phyloP scores from a whole-genome alignment of 164 flowering plant species.

The Annona squamosa region DNA sequence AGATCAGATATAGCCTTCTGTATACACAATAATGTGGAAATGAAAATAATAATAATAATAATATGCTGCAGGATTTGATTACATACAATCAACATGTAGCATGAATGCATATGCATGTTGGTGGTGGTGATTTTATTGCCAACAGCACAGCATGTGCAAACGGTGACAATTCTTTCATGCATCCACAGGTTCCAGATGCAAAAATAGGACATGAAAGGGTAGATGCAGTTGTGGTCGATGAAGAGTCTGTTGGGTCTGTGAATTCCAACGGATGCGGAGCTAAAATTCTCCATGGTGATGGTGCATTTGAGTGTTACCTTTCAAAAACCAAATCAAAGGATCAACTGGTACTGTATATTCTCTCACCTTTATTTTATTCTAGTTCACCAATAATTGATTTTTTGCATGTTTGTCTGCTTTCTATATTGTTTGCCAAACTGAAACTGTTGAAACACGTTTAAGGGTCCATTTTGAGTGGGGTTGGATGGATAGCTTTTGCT shows the following conservation, averaged over 20 bases:
- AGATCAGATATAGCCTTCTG: not conserved
- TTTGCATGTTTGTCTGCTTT: too few relatives aligned
- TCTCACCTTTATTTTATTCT: not conserved
- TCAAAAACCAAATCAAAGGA: conserved; percentile 40
- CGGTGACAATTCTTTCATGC: not conserved
- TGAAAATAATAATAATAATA: too few relatives aligned
- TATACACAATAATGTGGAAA: not conserved
- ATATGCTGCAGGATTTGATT: not conserved
- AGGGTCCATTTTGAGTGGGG: too few relatives aligned
- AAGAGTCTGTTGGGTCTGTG: conserved; percentile 66
- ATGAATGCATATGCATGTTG: not conserved
- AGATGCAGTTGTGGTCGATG: conserved; percentile 91
- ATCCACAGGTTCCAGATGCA: conserved; percentile 71
- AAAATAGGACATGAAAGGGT: conserved; percentile 65
- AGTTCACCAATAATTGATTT: too few relatives aligned
- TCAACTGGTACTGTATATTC: conserved; percentile 29
- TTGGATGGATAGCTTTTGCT: too few relatives aligned
- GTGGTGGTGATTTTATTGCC: not conserved
- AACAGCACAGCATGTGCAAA: not conserved
- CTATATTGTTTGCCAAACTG: too few relatives aligned
- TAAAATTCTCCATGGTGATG: conserved; percentile 79
- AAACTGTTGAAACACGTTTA: too few relatives aligned
- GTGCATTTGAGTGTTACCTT: conserved; percentile 67
- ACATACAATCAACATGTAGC: not conserved
- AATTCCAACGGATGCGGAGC: conserved; percentile 62